Conservation (phyloP, 208 protist genomes). For the Perkinsela sp. region DNA sequence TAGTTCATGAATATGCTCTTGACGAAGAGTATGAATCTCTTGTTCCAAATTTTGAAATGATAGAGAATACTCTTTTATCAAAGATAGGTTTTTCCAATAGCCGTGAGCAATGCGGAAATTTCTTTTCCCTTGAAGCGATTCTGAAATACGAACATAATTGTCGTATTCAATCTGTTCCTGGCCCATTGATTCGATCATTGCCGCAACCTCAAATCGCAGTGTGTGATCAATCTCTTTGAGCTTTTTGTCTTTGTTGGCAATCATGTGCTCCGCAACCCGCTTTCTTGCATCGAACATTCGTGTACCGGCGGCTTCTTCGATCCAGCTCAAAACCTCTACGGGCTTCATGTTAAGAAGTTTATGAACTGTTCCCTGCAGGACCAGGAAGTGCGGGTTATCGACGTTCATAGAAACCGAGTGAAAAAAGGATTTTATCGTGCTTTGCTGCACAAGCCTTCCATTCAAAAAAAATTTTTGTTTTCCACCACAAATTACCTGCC, state of each 20-base stretch:
- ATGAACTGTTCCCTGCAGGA: constrained; percentile 98
- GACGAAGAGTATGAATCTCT: background rate
- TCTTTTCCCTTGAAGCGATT: constrained; percentile 30
- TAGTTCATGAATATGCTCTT: background rate
- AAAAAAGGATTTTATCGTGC: constrained; percentile 94
- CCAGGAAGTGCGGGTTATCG: constrained; percentile 99
- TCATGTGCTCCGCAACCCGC: constrained; percentile 70
- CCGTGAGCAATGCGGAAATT: constrained; percentile 32
- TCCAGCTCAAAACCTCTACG: constrained; percentile 85
- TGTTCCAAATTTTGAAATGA: background rate
- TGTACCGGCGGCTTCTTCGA: constrained; percentile 98
- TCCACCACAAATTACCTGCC: constrained; percentile 80
- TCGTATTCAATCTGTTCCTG: constrained; percentile 58
- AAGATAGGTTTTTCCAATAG: constrained; percentile 11
- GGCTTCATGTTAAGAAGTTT: constrained; percentile 99
- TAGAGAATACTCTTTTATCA: background rate
- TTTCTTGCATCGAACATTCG: constrained; percentile 96
- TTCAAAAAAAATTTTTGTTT: constrained; percentile 98
- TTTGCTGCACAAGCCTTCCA: constrained; percentile 76
- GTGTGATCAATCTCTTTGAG: constrained; percentile 85
- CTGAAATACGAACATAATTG: constrained; percentile 19
- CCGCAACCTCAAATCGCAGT: constrained; percentile 42
- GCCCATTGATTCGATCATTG: constrained; percentile 48
- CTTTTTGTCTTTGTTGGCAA: constrained; percentile 95
- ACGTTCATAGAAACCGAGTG: constrained; percentile 98